A percentile compares a stretch with the other conserved stretches of the same genome.
phyloP scores from a whole-genome alignment of 805 yeast genomes.

The Cyberlindnera galapagoensis region DNA sequence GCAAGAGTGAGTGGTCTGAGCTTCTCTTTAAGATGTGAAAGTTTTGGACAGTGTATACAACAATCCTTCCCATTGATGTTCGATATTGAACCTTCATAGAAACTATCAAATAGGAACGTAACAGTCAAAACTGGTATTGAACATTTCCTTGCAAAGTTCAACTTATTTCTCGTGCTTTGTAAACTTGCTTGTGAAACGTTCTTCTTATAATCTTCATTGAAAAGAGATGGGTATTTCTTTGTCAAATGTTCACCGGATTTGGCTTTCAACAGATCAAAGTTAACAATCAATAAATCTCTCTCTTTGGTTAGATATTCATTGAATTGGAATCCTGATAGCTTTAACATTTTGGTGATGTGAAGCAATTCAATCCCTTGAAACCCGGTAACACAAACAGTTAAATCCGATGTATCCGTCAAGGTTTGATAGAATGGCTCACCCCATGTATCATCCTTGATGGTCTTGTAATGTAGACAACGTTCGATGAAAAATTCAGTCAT shows the following conservation, averaged over 20 bases:
- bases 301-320: conserved; percentile 41
- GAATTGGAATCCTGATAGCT: conserved; percentile 42
- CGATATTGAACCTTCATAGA: conserved; percentile 32
- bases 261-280: conserved; percentile 40
- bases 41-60: conserved; percentile 49
- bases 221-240: conserved; percentile 28
- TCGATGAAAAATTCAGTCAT: conserved; percentile 82
- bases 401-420: conserved; percentile 14
- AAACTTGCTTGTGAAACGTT: conserved; percentile 24
- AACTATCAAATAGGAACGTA: conserved; percentile 47
- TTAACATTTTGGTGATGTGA: conserved; percentile 61
- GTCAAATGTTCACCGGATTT: conserved; percentile 31
- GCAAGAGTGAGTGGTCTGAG: conserved; percentile 15
- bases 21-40: conserved; percentile 22
- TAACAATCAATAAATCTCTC: conserved; percentile 53
- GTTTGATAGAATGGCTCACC: conserved; percentile 36
- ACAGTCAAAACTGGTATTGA: conserved; percentile 51
- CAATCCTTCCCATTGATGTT: conserved; percentile 40
- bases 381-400: conserved; percentile 50
- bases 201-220: conserved; percentile 18
- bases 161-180: conserved; percentile 44
- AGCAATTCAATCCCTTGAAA: conserved; percentile 71
- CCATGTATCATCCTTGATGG: conserved; percentile 54
- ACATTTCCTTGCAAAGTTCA: conserved; percentile 53
- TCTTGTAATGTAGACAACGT: conserved; percentile 55